These are phyloP conservation scores for Fusarium goolgardi DNA, from an alignment of 2,329 filamentous ascomycete genomes.

Conservation along the genomic window DNA sequence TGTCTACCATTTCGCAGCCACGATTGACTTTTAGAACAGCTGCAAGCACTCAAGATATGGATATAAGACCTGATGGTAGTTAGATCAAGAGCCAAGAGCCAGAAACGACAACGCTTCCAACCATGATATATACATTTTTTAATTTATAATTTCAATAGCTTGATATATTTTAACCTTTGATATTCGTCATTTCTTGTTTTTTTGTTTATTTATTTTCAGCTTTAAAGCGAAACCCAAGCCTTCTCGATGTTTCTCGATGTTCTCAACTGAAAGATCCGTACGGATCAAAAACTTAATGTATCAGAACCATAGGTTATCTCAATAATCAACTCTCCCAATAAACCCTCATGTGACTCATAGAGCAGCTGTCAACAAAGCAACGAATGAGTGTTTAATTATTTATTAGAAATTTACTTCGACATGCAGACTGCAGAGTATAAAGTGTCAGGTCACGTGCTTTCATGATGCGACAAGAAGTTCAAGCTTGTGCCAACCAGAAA, in stretches of 20 bases:
- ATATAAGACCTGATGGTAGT: background rate
- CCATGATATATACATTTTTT: background rate
- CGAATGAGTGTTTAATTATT: background rate
- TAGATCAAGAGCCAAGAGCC: background rate
- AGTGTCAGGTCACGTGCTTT: slow-evolving; percentile 31
- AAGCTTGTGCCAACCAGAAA: background rate
- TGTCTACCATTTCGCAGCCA: slow-evolving; percentile 57
- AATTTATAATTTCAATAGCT: background rate
- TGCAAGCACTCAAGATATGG: background rate
- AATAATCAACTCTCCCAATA: too few relatives aligned
- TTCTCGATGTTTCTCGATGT: too few relatives aligned
- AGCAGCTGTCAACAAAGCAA: too few relatives aligned
- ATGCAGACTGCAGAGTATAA: background rate
- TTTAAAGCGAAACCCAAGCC: too few relatives aligned
- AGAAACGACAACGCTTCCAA: background rate
- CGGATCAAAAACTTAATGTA: too few relatives aligned
- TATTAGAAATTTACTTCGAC: background rate
- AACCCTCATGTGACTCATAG: too few relatives aligned
- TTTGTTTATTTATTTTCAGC: too few relatives aligned
- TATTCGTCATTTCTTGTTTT: background rate
- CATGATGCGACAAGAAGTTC: slow-evolving; percentile 27
- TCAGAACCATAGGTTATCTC: too few relatives aligned
- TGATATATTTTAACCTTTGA: background rate
- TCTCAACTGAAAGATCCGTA: too few relatives aligned
- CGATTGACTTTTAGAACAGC: slow-evolving; percentile 5